Percentiles rank a stretch among this genome's conserved stretches.
These are phyloP conservation scores for Musa acuminata DNA, from an alignment of 176 grass and related monocot genomes.

Conservation along the genomic window DNA sequence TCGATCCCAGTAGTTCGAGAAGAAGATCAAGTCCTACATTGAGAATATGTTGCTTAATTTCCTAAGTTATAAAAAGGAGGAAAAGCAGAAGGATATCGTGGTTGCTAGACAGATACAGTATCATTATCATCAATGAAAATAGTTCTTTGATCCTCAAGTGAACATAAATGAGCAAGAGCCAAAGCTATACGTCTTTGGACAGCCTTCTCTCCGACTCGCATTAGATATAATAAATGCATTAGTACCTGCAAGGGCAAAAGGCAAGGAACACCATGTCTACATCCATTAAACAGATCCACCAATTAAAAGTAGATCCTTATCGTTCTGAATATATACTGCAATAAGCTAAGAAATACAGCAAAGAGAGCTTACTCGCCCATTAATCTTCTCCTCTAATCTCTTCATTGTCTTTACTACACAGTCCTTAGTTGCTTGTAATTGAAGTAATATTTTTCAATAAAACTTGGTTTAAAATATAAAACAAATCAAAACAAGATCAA, in stretches of 20 bases:
- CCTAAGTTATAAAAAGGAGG: too few species aligned
- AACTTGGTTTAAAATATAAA: not conserved
- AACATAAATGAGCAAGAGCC: slow-evolving; percentile 92
- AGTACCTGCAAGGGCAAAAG: slow-evolving; percentile 43
- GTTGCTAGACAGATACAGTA: slow-evolving; percentile 24
- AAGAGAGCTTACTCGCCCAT: slow-evolving; percentile 63
- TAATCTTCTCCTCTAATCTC: slow-evolving; percentile 96
- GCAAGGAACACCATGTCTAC: not conserved
- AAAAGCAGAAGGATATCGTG: not conserved
- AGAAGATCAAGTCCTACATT: slow-evolving; percentile 74
- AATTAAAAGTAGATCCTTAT: not conserved
- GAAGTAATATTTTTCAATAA: not conserved
- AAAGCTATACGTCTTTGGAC: slow-evolving; percentile 87
- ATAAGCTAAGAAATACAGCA: slow-evolving; percentile 11
- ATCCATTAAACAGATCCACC: not conserved
- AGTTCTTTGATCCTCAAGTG: slow-evolving; percentile 71
- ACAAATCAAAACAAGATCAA: not conserved
- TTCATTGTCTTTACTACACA: slow-evolving; percentile 98
- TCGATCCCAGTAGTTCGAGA: slow-evolving; percentile 76
- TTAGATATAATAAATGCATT: slow-evolving; percentile 89
- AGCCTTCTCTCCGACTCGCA: slow-evolving; percentile 79
- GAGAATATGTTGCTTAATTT: slow-evolving; percentile 3
- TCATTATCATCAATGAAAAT: slow-evolving; percentile 97
- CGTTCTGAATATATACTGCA: not conserved
- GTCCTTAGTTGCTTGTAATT: slow-evolving; percentile 88